phyloP scores from a whole-genome alignment of 2,329 filamentous ascomycete species.

The Sordariomycetes sp. region DNA sequence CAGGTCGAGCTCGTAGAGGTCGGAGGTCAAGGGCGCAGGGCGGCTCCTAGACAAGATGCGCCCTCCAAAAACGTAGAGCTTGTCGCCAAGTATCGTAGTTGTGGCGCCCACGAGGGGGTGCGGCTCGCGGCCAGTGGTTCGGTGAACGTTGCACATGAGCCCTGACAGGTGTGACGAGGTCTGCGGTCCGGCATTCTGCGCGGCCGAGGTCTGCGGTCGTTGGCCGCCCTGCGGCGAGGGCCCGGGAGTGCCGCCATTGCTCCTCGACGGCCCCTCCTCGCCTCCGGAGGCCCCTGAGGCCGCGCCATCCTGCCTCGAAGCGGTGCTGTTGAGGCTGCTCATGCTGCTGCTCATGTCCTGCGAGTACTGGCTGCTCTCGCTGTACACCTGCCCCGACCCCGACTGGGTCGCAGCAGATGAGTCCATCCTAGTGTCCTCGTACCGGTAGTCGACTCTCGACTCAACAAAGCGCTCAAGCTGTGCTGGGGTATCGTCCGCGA shows the following conservation, averaged over 20 bases:
- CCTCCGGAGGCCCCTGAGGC: constrained; percentile 25
- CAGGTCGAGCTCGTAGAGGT: constrained; percentile 88
- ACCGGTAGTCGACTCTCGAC: constrained; percentile 27
- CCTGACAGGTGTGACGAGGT: constrained; percentile 53
- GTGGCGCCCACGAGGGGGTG: constrained; percentile 89
- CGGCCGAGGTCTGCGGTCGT: background rate
- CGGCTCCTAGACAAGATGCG: constrained; percentile 76
- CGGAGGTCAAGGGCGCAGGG: constrained; percentile 72
- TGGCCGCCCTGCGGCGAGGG: constrained; percentile 37
- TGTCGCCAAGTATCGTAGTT: constrained; percentile 90
- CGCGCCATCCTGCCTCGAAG: constrained; percentile 30
- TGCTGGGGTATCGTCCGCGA: background rate
- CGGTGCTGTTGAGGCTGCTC: constrained; percentile 30
- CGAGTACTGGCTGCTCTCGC: constrained; percentile 14
- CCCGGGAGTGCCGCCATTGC: constrained; percentile 41
- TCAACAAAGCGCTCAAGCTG: constrained; percentile 7
- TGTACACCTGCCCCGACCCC: constrained; percentile 26
- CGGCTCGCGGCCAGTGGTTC: constrained; percentile 86
- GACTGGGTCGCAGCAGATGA: constrained; percentile 22
- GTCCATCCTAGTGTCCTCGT: constrained; percentile 44
- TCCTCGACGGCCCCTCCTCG: constrained; percentile 41
- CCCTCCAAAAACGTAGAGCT: constrained; percentile 93
- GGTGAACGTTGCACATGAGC: constrained; percentile 62
- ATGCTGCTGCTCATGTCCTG: constrained; percentile 37
- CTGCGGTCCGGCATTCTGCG: constrained; percentile 15